Evolutionary conservation across 129 eudicot genomes (phyloP).

Genomic region (Centrapalus pauciflorus): DNA sequence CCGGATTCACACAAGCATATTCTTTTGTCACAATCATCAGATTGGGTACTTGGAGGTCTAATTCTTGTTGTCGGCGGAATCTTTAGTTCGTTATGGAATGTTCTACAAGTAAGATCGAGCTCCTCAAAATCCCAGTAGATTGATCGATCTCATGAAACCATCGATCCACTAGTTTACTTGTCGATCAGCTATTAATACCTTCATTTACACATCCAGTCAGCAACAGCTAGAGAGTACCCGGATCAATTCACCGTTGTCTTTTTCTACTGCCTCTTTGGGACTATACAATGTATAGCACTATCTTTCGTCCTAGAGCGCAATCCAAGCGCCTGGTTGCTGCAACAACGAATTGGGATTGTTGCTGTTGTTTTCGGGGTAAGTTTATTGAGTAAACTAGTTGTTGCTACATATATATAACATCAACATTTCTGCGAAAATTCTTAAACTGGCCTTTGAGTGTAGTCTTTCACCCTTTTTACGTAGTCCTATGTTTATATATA

Average conservation of each 20-base stretch:
- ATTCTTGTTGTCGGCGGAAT: neutral
- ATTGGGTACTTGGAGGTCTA: constrained; percentile 26
- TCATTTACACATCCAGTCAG: constrained; percentile 9
- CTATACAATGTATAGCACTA: neutral
- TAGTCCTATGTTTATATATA: too few relatives aligned
- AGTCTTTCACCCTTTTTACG: neutral
- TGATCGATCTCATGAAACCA: neutral
- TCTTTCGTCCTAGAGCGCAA: constrained; percentile 8
- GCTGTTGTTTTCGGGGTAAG: constrained; percentile 14
- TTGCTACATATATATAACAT: constrained; percentile 22
- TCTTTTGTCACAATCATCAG: constrained; percentile 4
- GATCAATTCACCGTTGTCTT: constrained; percentile 18
- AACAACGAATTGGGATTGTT: constrained; percentile 9
- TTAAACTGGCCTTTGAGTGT: too few relatives aligned
- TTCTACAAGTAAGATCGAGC: constrained; percentile 10
- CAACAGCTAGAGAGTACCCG: constrained; percentile 12
- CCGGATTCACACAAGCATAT: neutral
- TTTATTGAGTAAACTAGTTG: neutral
- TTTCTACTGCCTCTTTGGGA: constrained; percentile 11
- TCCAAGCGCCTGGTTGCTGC: constrained; percentile 10
- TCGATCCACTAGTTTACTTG: too few relatives aligned
- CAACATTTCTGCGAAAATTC: too few relatives aligned
- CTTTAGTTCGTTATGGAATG: neutral
- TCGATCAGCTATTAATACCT: neutral
- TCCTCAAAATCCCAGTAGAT: too few relatives aligned